These are phyloP conservation scores for Delonix regia DNA, from an alignment of 306 rosid genomes.

Conservation along the genomic window DNA sequence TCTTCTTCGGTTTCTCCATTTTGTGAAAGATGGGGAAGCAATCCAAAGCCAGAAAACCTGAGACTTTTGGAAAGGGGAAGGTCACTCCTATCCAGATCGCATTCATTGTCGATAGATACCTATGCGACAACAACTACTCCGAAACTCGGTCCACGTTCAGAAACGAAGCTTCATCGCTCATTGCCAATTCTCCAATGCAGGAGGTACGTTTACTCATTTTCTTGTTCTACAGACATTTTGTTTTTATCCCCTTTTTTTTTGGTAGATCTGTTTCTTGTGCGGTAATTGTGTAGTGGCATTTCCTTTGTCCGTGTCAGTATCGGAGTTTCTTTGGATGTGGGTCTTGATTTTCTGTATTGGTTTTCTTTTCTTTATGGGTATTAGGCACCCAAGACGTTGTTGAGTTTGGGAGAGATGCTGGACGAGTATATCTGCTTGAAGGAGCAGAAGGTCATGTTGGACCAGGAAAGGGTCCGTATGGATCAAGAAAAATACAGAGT, in stretches of 20 bases:
- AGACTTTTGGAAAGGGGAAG: constrained; percentile 50
- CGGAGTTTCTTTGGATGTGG: background rate
- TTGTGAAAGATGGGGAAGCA: constrained; percentile 62
- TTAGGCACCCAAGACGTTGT: constrained; percentile 68
- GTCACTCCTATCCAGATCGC: constrained; percentile 80
- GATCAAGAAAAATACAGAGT: constrained; percentile 70
- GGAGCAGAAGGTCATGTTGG: constrained; percentile 67
- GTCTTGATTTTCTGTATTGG: background rate
- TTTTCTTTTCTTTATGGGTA: background rate
- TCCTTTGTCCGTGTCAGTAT: background rate
- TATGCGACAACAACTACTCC: constrained; percentile 60
- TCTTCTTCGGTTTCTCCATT: background rate
- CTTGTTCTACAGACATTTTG: background rate
- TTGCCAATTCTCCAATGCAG: constrained; percentile 61
- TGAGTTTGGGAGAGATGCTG: constrained; percentile 66
- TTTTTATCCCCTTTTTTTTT: background rate
- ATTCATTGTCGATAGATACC: constrained; percentile 80
- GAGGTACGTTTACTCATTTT: constrained; percentile 50
- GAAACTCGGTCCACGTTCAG: constrained; percentile 65
- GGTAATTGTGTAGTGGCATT: background rate
- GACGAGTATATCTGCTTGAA: constrained; percentile 76
- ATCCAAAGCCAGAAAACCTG: constrained; percentile 50
- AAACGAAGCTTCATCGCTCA: constrained; percentile 70
- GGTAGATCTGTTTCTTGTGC: background rate
- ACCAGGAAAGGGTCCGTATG: constrained; percentile 58